Conservation (phyloP, 176 grass and related monocot species). For the Eleusine coracana region DNA sequence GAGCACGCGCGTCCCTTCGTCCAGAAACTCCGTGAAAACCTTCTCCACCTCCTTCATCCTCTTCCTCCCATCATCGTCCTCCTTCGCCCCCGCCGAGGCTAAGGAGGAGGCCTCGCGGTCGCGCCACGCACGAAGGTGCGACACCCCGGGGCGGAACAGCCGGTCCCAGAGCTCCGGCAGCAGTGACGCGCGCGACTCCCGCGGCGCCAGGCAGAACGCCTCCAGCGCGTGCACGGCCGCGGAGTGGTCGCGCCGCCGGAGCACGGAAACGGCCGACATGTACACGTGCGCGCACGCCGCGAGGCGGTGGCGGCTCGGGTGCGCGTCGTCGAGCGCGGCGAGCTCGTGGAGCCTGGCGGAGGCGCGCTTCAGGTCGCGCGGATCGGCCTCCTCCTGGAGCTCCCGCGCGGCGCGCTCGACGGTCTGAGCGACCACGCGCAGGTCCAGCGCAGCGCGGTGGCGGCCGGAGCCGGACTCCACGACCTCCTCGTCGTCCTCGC, state of each 20-base stretch:
- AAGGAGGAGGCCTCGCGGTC: slow-evolving; percentile 42
- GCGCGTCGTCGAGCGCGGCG: slow-evolving; percentile 15
- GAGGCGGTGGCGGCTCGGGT: slow-evolving; percentile 7
- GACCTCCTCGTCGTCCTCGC: slow-evolving; percentile 17
- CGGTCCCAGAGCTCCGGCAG: slow-evolving; percentile 67
- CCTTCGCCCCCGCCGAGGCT: background rate
- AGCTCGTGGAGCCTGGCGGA: slow-evolving; percentile 38
- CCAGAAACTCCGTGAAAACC: slow-evolving; percentile 45
- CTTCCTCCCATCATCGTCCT: slow-evolving; percentile 34
- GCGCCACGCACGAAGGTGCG: slow-evolving; percentile 64
- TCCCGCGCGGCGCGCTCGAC: slow-evolving; percentile 46
- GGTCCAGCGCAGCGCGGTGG: slow-evolving; percentile 48
- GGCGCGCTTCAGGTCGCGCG: slow-evolving; percentile 52
- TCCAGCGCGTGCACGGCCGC: slow-evolving; percentile 60
- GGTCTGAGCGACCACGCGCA: slow-evolving; percentile 49
- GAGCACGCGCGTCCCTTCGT: slow-evolving; percentile 57
- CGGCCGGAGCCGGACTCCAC: too few relatives aligned
- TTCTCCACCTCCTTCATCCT: slow-evolving; percentile 46
- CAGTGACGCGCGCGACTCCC: slow-evolving; percentile 46
- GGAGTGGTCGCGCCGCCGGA: slow-evolving; percentile 49
- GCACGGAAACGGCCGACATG: slow-evolving; percentile 42
- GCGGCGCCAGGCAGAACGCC: slow-evolving; percentile 66
- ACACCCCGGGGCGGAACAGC: slow-evolving; percentile 58
- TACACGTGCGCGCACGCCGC: slow-evolving; percentile 52
- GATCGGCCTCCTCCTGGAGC: slow-evolving; percentile 19